A percentile compares a stretch with the other conserved stretches of the same genome.
These are phyloP conservation scores for Globisporangium apiculatum DNA, from an alignment of 352 stramenopile species.

Conservation along the genomic window DNA sequence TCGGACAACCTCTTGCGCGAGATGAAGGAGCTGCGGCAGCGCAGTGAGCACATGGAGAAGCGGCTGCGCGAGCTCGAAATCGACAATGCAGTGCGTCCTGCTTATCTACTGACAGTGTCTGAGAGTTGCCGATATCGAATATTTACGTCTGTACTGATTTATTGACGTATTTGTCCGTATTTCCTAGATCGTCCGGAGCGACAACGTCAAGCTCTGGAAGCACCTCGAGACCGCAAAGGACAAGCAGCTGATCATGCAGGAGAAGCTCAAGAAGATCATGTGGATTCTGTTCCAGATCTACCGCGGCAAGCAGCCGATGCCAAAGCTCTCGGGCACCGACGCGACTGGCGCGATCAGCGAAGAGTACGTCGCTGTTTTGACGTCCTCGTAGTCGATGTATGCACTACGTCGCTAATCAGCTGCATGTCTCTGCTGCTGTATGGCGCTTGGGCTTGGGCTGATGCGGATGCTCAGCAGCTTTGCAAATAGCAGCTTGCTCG, in stretches of 20 bases:
- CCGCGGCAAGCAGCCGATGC: slow-evolving; percentile 71
- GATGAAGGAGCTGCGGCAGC: slow-evolving; percentile 78
- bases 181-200: slow-evolving; percentile 70
- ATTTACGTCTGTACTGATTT: not conserved
- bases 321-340: slow-evolving; percentile 66
- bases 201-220: slow-evolving; percentile 88
- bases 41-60: slow-evolving; percentile 87
- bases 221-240: slow-evolving; percentile 78
- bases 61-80: slow-evolving; percentile 77
- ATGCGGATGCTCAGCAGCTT: slow-evolving; percentile 30
- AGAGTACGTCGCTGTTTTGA: slow-evolving; percentile 51
- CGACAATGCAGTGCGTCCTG: slow-evolving; percentile 62
- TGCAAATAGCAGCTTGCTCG: slow-evolving; percentile 71
- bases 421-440: slow-evolving; percentile 19
- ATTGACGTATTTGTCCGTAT: not conserved
- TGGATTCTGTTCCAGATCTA: slow-evolving; percentile 89
- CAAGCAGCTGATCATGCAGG: slow-evolving; percentile 86
- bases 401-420: slow-evolving; percentile 8
- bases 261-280: slow-evolving; percentile 91
- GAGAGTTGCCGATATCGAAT: no score
- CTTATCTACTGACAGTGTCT: not conserved
- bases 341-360: slow-evolving; percentile 49
- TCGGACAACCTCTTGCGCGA: slow-evolving; percentile 74
- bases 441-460: no score
- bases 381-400: not conserved